Conservation (phyloP, 164 flowering plant genomes). For the Litsea cubeba region DNA sequence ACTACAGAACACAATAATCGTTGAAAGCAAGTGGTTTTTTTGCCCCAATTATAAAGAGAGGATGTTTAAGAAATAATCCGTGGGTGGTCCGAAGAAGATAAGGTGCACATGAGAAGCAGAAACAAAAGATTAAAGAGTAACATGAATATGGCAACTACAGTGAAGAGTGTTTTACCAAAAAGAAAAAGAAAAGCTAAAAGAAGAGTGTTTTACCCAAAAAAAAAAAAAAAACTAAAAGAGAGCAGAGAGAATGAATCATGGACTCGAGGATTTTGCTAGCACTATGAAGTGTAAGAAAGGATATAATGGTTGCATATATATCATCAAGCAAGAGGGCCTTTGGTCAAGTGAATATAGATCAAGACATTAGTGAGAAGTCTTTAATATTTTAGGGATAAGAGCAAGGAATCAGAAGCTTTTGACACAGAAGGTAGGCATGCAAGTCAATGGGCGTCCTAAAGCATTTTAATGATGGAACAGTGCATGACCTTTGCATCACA, state of each 20-base stretch:
- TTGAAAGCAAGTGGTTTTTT: neutral
- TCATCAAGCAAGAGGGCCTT: neutral
- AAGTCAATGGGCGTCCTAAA: neutral
- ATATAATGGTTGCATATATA: neutral
- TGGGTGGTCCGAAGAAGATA: neutral
- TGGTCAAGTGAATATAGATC: neutral
- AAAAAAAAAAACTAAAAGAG: too few relatives aligned
- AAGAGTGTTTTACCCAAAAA: too few relatives aligned
- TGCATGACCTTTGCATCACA: neutral
- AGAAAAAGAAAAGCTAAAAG: too few relatives aligned
- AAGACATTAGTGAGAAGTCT: neutral
- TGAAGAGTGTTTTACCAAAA: too few relatives aligned
- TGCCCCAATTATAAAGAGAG: neutral
- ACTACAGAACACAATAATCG: neutral
- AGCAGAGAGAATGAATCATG: too few relatives aligned
- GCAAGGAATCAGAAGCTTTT: neutral
- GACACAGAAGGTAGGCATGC: too few relatives aligned
- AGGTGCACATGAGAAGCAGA: neutral
- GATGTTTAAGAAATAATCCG: neutral
- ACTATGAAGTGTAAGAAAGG: neutral
- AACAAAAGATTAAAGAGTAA: too few relatives aligned
- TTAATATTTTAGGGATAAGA: neutral
- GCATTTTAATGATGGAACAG: neutral
- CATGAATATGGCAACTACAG: too few relatives aligned
- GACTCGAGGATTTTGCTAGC: too few relatives aligned